Evolutionary conservation across 2,329 filamentous ascomycete species (phyloP), one percentile per base, ranked within the genome.

Genomic region (Monosporascus sp.): DNA sequence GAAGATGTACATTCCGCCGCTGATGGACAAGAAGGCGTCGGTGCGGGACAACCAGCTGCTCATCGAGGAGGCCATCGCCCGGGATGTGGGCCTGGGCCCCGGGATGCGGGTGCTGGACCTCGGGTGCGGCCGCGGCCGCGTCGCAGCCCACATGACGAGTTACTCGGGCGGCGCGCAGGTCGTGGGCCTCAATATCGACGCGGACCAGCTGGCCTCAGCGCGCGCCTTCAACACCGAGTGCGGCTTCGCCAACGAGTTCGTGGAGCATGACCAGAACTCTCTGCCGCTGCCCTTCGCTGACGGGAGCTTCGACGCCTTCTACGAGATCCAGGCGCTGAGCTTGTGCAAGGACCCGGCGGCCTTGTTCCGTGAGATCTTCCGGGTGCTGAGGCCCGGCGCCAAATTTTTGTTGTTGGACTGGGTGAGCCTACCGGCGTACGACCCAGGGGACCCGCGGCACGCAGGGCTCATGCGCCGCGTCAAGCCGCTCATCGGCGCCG

Each of bases 301-400:
- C 56, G 65, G 63, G 25, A 70, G 68, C 42, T 79, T 81, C 60
- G 77, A 81, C 52, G 76, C 72, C 31, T 79, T 80, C 54, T 81
- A 75, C 71, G 79, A 74, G 76, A 85, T 74, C 74, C 84, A 72
- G 72, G 84, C 69, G 51, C 77, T 72, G 62, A 83, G 72, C 70
- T 75, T 73, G 31, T 79, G 75, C 69, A 77, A 76, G 55, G 75
- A 80, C 50, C 68, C 75, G 2, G 60, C 68, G 3, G 65, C 68
- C 7, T 68, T 79, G 11, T 79, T 79, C 65, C 65, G 64, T 48
- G 78, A 81, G 62, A 66, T 80, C 50, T 73, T 69, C 61, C 72
- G 78, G 18, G 67, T 80, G 4, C 57, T 80, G 50, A 76, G 76
- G 62, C 78, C 78, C 1, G 77, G 77, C 15, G 73, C 77, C 11